Evolutionary conservation across 495 filamentous ascomycete genomes (phyloP).

Genomic region (Aspergillus homomorphus): DNA sequence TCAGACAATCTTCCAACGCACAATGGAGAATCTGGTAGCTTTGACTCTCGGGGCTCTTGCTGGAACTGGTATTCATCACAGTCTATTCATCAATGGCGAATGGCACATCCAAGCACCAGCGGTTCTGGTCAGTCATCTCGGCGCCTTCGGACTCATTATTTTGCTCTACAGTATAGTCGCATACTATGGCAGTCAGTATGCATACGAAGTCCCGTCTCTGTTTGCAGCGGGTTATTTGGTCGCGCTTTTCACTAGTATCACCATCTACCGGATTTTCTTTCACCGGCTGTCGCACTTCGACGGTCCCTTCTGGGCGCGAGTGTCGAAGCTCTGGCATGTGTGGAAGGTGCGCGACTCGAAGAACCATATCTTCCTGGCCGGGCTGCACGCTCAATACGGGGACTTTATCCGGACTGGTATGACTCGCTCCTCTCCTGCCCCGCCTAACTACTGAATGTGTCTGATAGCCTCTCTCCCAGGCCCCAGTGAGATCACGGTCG

Average conservation of each 20-base stretch:
- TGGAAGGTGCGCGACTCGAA: conserved; percentile 26
- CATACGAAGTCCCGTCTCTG: background rate
- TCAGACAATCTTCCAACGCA: background rate
- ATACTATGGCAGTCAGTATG: no score
- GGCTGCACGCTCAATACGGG: conserved; percentile 32
- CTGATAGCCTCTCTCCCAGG: conserved; percentile 18
- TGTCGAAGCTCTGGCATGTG: conserved; percentile 52
- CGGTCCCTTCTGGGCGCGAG: conserved; percentile 35
- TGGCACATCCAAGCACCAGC: conserved; percentile 20
- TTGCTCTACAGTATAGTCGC: background rate
- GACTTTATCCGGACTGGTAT: conserved; percentile 40
- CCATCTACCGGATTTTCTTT: conserved; percentile 43
- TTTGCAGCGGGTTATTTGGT: conserved; percentile 4
- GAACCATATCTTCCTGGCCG: conserved; percentile 33
- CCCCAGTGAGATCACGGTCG: conserved; percentile 36
- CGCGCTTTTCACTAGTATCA: conserved; percentile 40
- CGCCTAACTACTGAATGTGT: background rate
- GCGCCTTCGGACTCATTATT: conserved; percentile 9
- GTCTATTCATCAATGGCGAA: conserved; percentile 27
- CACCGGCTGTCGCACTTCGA: conserved; percentile 41
- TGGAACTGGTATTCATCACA: conserved; percentile 16
- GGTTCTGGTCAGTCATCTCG: conserved; percentile 13
- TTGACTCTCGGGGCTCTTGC: background rate
- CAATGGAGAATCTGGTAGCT: background rate
- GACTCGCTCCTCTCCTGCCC: conserved; percentile 34